Percentiles rank a stretch among this genome's conserved stretches.
These are phyloP conservation scores for Lentinus brumalis DNA, from an alignment of 768 basidiomycete species.

Conservation along the genomic window DNA sequence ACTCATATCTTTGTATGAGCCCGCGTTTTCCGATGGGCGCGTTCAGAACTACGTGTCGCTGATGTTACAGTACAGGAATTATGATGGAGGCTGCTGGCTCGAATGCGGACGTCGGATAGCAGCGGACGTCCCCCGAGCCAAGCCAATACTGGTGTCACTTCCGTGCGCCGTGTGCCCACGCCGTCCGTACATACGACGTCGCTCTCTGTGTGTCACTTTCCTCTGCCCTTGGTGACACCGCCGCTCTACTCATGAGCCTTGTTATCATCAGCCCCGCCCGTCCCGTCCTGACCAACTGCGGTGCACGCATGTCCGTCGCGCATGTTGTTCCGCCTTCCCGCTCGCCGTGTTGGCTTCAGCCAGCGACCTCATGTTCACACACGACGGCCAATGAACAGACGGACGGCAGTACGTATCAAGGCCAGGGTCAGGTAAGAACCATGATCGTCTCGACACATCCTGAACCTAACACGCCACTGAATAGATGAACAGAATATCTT, in stretches of 20 bases:
- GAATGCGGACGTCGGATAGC: background rate
- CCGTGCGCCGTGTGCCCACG: slow-evolving; percentile 30
- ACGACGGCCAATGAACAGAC: background rate
- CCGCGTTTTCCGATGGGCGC: slow-evolving; percentile 1
- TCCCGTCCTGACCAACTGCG: slow-evolving; percentile 53
- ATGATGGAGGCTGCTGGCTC: background rate
- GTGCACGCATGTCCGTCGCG: slow-evolving; percentile 59
- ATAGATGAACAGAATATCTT: too few species aligned
- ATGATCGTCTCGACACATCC: too few species aligned
- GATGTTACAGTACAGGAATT: too few species aligned
- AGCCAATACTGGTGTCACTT: slow-evolving; percentile 2
- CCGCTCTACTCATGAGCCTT: slow-evolving; percentile 55
- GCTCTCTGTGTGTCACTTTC: slow-evolving; percentile 44
- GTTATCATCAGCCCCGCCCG: slow-evolving; percentile 37
- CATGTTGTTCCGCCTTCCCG: slow-evolving; percentile 47
- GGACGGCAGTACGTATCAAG: background rate
- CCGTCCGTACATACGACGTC: slow-evolving; percentile 33
- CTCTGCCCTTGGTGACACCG: slow-evolving; percentile 57
- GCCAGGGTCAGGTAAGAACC: too few species aligned
- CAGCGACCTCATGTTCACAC: background rate
- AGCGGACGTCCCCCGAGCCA: slow-evolving; percentile 7
- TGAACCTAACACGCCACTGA: too few species aligned
- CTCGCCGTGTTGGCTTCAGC: slow-evolving; percentile 8
- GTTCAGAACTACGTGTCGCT: slow-evolving; percentile 7
- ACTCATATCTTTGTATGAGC: too few species aligned